phyloP scores from a whole-genome alignment of 2,329 filamentous ascomycete genomes.

The Penicillium carneum region DNA sequence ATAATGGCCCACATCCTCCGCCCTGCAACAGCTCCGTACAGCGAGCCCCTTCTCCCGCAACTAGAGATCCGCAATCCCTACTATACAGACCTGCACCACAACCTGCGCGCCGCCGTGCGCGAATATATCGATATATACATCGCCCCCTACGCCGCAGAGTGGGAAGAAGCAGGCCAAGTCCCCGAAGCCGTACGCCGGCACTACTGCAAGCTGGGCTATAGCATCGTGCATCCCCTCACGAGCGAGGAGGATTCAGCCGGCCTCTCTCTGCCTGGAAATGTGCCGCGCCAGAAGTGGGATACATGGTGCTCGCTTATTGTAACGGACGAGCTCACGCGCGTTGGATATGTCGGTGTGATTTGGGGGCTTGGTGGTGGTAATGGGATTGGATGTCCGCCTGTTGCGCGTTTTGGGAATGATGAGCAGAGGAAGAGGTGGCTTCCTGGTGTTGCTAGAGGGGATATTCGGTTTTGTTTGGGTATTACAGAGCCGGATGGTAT shows the following conservation, averaged over 20 bases:
- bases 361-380: slow-evolving; percentile 67
- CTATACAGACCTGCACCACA: slow-evolving; percentile 68
- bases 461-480: slow-evolving; percentile 68
- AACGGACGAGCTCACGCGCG: slow-evolving; percentile 63
- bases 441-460: slow-evolving; percentile 64
- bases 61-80: slow-evolving; percentile 59
- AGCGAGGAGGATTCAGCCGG: slow-evolving; percentile 51
- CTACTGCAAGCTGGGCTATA: slow-evolving; percentile 52
- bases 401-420: slow-evolving; percentile 68
- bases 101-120: slow-evolving; percentile 64
- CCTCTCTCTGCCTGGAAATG: slow-evolving; percentile 54
- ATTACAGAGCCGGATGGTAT: slow-evolving; percentile 69
- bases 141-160: slow-evolving; percentile 66
- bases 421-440: slow-evolving; percentile 67
- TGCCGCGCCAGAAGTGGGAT: slow-evolving; percentile 61
- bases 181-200: slow-evolving; percentile 52
- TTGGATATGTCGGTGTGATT: slow-evolving; percentile 65
- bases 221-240: slow-evolving; percentile 47
- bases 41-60: slow-evolving; percentile 56
- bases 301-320: slow-evolving; percentile 64
- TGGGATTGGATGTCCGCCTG: slow-evolving; percentile 68
- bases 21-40: slow-evolving; percentile 48
- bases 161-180: slow-evolving; percentile 66
- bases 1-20: slow-evolving; percentile 31
- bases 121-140: slow-evolving; percentile 67